Evolutionary conservation across 345 rosid genomes (phyloP).

Genomic region (Aethionema arabicum): DNA sequence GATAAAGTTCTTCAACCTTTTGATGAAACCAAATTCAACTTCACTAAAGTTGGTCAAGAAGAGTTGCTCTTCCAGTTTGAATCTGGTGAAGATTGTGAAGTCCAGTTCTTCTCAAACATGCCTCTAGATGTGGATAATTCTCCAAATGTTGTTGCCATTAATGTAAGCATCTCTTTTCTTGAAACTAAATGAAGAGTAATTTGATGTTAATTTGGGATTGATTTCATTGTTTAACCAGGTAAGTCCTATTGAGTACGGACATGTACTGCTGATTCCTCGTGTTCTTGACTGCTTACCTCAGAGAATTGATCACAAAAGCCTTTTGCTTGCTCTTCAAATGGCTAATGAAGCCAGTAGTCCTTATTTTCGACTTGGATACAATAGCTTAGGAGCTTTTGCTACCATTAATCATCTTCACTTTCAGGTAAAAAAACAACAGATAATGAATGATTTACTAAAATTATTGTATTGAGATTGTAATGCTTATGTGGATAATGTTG

Average conservation of each 20-base stretch:
- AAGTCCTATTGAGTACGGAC: constrained; percentile 97
- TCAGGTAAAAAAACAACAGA: constrained; percentile 52
- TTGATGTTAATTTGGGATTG: too few species aligned
- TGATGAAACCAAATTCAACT: constrained; percentile 87
- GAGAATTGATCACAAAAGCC: constrained; percentile 83
- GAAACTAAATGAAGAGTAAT: not conserved
- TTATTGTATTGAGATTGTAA: not conserved
- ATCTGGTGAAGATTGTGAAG: constrained; percentile 59
- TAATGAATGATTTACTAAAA: too few species aligned
- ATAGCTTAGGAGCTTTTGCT: constrained; percentile 97
- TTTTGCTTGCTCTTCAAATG: constrained; percentile 83
- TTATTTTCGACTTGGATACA: constrained; percentile 86
- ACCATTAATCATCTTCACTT: constrained; percentile 99
- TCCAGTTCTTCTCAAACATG: constrained; percentile 60
- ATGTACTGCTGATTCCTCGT: constrained; percentile 84
- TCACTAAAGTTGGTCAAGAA: constrained; percentile 92
- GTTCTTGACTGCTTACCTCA: constrained; percentile 89
- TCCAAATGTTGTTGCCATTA: constrained; percentile 92
- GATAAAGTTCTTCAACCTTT: constrained; percentile 93
- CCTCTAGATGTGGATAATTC: constrained; percentile 65
- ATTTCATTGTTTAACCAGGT: constrained; percentile 49
- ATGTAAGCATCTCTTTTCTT: constrained; percentile 42
- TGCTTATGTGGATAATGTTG: not conserved
- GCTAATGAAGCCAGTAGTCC: constrained; percentile 81
- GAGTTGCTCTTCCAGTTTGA: constrained; percentile 94